Conservation (phyloP, 768 basidiomycete species). For the Suillus decipiens region DNA sequence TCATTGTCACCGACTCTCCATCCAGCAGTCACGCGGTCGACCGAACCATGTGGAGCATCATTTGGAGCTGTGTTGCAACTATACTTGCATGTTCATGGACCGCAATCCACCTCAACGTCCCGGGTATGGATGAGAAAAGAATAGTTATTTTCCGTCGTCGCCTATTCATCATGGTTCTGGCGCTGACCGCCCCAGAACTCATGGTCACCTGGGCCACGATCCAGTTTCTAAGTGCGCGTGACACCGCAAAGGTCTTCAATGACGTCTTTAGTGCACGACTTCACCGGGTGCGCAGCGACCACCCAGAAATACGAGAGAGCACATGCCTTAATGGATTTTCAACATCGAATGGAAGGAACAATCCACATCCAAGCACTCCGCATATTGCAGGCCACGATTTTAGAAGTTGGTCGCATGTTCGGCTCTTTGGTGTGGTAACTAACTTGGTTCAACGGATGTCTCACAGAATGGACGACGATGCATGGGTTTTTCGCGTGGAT, state of each 20-base stretch:
- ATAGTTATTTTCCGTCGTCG: constrained; percentile 9
- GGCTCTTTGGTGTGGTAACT: background rate
- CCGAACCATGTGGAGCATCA: constrained; percentile 36
- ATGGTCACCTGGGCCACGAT: constrained; percentile 28
- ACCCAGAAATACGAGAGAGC: background rate
- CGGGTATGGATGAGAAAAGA: constrained; percentile 16
- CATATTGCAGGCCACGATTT: background rate
- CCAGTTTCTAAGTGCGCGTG: constrained; percentile 24
- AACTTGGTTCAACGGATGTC: background rate
- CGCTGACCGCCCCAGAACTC: constrained; percentile 31
- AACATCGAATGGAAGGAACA: background rate
- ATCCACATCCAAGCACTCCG: background rate
- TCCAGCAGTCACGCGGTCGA: background rate
- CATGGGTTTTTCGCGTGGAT: constrained; percentile 24
- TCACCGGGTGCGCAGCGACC: background rate
- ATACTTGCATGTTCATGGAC: constrained; percentile 34
- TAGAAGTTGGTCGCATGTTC: background rate
- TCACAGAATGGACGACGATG: constrained; percentile 6
- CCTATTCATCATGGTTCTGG: constrained; percentile 17
- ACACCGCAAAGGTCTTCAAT: background rate
- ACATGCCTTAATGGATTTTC: background rate
- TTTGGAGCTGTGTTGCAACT: constrained; percentile 30
- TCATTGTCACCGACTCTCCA: background rate
- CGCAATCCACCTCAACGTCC: constrained; percentile 33
- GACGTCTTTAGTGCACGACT: background rate